phyloP scores from a whole-genome alignment of 495 filamentous ascomycete species.

The Hypoxylon perforatum region DNA sequence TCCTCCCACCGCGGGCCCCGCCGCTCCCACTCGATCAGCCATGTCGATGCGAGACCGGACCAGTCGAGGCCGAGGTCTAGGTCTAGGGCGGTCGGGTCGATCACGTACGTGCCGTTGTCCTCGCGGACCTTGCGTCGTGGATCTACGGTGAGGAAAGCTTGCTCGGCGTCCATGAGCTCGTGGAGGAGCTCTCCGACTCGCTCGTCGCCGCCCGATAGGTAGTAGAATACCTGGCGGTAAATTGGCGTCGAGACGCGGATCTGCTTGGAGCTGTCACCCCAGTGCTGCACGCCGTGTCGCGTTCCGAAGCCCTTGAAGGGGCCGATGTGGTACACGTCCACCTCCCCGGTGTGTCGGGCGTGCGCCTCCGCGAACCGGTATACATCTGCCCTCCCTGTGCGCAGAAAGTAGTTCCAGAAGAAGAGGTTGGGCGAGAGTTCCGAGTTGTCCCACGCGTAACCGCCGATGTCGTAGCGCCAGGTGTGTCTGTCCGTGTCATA shows the following conservation, averaged over 20 bases:
- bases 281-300: slow-evolving; percentile 65
- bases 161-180: slow-evolving; percentile 53
- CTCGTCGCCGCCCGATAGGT: slow-evolving; percentile 59
- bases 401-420: slow-evolving; percentile 64
- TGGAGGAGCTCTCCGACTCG: slow-evolving; percentile 56
- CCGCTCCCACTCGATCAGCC: slow-evolving; percentile 62
- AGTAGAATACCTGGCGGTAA: slow-evolving; percentile 59
- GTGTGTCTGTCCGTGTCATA: slow-evolving; percentile 61
- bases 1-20: slow-evolving; percentile 57
- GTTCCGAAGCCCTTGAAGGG: slow-evolving; percentile 61
- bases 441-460: slow-evolving; percentile 66
- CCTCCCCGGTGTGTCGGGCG: slow-evolving; percentile 61
- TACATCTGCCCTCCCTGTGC: slow-evolving; percentile 57
- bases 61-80: slow-evolving; percentile 61
- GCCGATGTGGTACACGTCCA: slow-evolving; percentile 62
- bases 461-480: slow-evolving; percentile 65
- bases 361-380: slow-evolving; percentile 62
- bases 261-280: slow-evolving; percentile 61
- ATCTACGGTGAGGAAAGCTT: slow-evolving; percentile 57
- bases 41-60: slow-evolving; percentile 58
- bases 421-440: slow-evolving; percentile 64
- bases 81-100: slow-evolving; percentile 56
- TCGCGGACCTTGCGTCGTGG: slow-evolving; percentile 59
- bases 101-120: slow-evolving; percentile 50
- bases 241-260: slow-evolving; percentile 59